These are phyloP conservation scores for Aspergillus fumigatiaffinis DNA, from an alignment of 2,329 filamentous ascomycete species.

Conservation along the genomic window DNA sequence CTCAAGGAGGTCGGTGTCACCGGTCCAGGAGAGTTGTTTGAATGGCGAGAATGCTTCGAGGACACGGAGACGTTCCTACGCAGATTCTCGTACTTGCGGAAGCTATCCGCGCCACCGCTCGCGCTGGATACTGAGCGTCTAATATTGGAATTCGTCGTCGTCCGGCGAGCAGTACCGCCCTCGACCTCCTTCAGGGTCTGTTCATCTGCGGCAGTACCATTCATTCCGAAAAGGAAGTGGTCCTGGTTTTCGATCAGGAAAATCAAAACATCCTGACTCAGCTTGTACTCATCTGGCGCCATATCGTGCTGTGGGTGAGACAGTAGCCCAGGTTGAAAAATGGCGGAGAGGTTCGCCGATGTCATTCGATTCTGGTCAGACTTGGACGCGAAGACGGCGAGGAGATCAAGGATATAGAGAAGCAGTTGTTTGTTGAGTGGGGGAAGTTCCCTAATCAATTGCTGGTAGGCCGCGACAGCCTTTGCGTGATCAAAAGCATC, in stretches of 20 bases:
- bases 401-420: slow-evolving; percentile 89
- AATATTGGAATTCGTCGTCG: slow-evolving; percentile 51
- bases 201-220: slow-evolving; percentile 95
- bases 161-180: slow-evolving; percentile 55
- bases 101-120: slow-evolving; percentile 82
- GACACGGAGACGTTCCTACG: slow-evolving; percentile 89
- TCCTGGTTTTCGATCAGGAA: slow-evolving; percentile 99
- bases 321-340: slow-evolving; percentile 94
- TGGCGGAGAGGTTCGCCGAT: slow-evolving; percentile 87
- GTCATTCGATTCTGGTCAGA: slow-evolving; percentile 97
- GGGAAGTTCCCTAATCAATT: slow-evolving; percentile 86
- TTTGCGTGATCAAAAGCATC: slow-evolving; percentile 69
- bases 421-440: slow-evolving; percentile 90
- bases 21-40: slow-evolving; percentile 67
- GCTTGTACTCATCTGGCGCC: slow-evolving; percentile 86
- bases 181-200: slow-evolving; percentile 65
- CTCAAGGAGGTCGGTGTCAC: slow-evolving; percentile 55
- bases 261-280: slow-evolving; percentile 95
- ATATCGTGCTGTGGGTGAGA: slow-evolving; percentile 94
- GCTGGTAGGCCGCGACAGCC: slow-evolving; percentile 80
- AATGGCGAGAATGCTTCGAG: slow-evolving; percentile 77
- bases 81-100: slow-evolving; percentile 71
- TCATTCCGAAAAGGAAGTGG: slow-evolving; percentile 97
- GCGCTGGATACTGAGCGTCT: slow-evolving; percentile 79
- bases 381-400: slow-evolving; percentile 96